Conservation (phyloP, 179 eudicot species). For the Spinacia oleracea region DNA sequence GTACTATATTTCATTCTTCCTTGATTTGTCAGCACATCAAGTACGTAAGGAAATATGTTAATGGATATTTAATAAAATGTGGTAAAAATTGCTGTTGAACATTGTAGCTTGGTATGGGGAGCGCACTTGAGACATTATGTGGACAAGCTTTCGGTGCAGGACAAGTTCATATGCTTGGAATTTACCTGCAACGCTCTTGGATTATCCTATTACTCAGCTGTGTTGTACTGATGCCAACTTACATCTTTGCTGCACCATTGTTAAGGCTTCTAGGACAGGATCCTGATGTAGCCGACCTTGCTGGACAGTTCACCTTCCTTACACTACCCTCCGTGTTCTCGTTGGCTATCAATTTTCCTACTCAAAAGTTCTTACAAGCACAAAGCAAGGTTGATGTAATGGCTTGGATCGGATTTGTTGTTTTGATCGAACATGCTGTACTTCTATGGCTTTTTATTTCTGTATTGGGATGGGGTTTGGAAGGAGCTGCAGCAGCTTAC, state of each 20-base stretch:
- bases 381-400: conserved; percentile 62
- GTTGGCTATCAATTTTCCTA: conserved; percentile 54
- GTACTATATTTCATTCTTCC: not conserved
- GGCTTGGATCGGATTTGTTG: conserved; percentile 44
- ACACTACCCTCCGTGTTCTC: conserved; percentile 61
- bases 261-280: conserved; percentile 59
- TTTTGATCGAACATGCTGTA: conserved; percentile 31
- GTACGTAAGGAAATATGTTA: too few relatives aligned
- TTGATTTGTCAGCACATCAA: not conserved
- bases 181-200: conserved; percentile 74
- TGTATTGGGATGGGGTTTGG: conserved; percentile 48
- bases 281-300: conserved; percentile 51
- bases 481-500: conserved; percentile 60
- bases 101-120: conserved; percentile 72
- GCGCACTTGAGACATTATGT: conserved; percentile 73
- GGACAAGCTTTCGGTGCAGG: conserved; percentile 82
- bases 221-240: conserved; percentile 51
- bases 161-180: conserved; percentile 57
- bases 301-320: conserved; percentile 48
- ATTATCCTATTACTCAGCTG: conserved; percentile 43
- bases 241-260: conserved; percentile 57
- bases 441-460: conserved; percentile 50
- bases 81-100: not conserved
- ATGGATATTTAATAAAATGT: not conserved
- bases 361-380: conserved; percentile 70